A percentile compares a stretch with the other conserved stretches of the same genome.
These are phyloP conservation scores for Takashimella tepidaria DNA, from an alignment of 1,284 basidiomycete species.

Conservation along the genomic window DNA sequence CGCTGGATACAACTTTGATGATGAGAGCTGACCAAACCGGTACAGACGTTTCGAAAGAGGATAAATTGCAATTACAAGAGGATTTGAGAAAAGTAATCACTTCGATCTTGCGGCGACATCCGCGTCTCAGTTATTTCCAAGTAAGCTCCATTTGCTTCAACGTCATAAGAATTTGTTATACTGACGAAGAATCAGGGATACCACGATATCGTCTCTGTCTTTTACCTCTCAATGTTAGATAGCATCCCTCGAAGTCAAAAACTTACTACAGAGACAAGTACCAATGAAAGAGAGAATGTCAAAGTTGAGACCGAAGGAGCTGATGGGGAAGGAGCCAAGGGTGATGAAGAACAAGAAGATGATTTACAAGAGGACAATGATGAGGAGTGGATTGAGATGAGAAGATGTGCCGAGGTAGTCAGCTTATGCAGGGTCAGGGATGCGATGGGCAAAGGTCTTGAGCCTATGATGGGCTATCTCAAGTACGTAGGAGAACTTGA, in stretches of 20 bases:
- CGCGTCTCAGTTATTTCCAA: slow-evolving; percentile 78
- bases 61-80: slow-evolving; percentile 56
- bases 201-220: slow-evolving; percentile 83
- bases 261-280: slow-evolving; percentile 21
- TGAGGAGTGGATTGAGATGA: slow-evolving; percentile 58
- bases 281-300: not conserved
- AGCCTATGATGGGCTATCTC: slow-evolving; percentile 77
- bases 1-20: too few species aligned
- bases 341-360: not conserved
- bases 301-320: slow-evolving; percentile 30
- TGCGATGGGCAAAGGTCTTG: slow-evolving; percentile 77
- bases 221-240: slow-evolving; percentile 65
- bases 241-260: slow-evolving; percentile 4
- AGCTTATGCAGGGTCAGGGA: slow-evolving; percentile 79
- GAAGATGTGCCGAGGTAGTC: slow-evolving; percentile 53
- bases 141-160: slow-evolving; percentile 44
- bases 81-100: slow-evolving; percentile 70
- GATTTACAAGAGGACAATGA: slow-evolving; percentile 3
- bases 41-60: slow-evolving; percentile 22
- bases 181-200: slow-evolving; percentile 59
- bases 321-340: not conserved
- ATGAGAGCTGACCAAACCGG: slow-evolving; percentile 10
- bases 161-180: not conserved
- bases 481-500: slow-evolving; percentile 51
- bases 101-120: slow-evolving; percentile 65